Base-by-base conservation (phyloP, 495 filamentous ascomycete genomes). In the Penicillium mononematosum region DNA sequence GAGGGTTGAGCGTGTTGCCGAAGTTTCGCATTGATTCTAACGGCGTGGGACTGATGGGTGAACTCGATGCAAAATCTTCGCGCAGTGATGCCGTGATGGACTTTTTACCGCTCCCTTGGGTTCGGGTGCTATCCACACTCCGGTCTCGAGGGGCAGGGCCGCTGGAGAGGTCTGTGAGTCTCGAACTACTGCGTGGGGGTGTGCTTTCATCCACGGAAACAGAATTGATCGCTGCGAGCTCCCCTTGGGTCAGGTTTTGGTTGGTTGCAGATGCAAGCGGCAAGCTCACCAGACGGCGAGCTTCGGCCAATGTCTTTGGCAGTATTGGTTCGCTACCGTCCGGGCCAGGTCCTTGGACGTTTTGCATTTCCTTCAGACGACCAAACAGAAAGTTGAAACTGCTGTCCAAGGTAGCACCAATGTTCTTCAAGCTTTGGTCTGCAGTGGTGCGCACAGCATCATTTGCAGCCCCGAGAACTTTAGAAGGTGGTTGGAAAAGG, bases 331-430 rank as follows among this genome's bases (percentile, higher is more conserved):
- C 67, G 22, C 56, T 57, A 12, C 73, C 71, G 20, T 77, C 74
- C 46, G 75, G 70, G 45, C 73, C 73, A 41, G 75, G 60, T n/a
- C 66, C 69, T 32, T 78, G 81, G 45, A 59, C 76, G 45, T 62
- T 66, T 48, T 79, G 76, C 45, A 75, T 66, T 61, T 96, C 91
- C 62, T 88, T 88, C 25, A 97, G 83, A 60, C 91, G 89, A 38
- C 93, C 93, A 49, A 99, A 86, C 10, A 98, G 75, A 58, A 98
- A 95, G 63, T 92, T 95, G 74, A 96, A 96, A 65, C 90, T 95
- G 61, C 88, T 88, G 31, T 93, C 91, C 10, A 99, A 75, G 22
- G 92, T 89, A 55, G 79, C 88, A 53, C 93, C 85, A 55, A 99
- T 93, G 11, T 87, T 93, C 58, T 96, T 96, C 61, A 97, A 75